A percentile compares a stretch with the other conserved stretches of the same genome.
Conservation (phyloP, 176 grass and related monocot species). For the Hordeum marinum region DNA sequence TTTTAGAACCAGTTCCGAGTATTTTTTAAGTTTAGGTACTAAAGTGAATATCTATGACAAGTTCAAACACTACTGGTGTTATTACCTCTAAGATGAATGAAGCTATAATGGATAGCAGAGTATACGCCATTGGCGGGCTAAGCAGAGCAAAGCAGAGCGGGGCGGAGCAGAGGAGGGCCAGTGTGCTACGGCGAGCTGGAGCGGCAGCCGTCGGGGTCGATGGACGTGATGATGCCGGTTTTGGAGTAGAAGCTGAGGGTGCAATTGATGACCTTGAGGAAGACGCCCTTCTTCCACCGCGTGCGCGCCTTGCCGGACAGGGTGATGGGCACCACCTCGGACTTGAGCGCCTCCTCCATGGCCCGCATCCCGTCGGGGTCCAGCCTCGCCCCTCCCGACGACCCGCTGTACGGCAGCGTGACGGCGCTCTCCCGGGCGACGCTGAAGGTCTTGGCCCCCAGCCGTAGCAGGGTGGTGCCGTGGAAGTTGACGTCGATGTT, state of each 20-base stretch:
- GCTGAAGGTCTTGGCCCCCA: conserved; percentile 39
- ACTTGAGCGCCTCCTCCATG: conserved; percentile 45
- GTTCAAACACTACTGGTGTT: too few species aligned
- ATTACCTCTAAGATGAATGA: too few species aligned
- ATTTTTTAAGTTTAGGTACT: too few species aligned
- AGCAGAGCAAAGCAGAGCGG: too few species aligned
- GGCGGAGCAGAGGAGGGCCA: background rate
- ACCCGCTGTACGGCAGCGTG: conserved; percentile 44
- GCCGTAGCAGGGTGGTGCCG: conserved; percentile 41
- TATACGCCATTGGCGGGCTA: background rate
- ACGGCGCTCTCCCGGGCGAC: conserved; percentile 47
- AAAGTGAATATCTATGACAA: too few species aligned
- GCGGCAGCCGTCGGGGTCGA: conserved; percentile 30
- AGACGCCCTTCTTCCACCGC: conserved; percentile 66
- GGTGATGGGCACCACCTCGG: conserved; percentile 46
- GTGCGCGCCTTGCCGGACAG: conserved; percentile 61
- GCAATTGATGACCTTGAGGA: conserved; percentile 57
- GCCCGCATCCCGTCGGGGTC: conserved; percentile 26
- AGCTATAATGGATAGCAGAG: too few species aligned
- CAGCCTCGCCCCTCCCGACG: conserved; percentile 1
- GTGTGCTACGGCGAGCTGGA: conserved; percentile 29
- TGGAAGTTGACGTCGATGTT: conserved; percentile 52
- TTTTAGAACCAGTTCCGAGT: too few species aligned
- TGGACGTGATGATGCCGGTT: conserved; percentile 46
- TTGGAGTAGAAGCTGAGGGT: conserved; percentile 46